A percentile compares a stretch with the other conserved stretches of the same genome.
phyloP scores from a whole-genome alignment of 257 asterid species.

The Forsythia suspensa region DNA sequence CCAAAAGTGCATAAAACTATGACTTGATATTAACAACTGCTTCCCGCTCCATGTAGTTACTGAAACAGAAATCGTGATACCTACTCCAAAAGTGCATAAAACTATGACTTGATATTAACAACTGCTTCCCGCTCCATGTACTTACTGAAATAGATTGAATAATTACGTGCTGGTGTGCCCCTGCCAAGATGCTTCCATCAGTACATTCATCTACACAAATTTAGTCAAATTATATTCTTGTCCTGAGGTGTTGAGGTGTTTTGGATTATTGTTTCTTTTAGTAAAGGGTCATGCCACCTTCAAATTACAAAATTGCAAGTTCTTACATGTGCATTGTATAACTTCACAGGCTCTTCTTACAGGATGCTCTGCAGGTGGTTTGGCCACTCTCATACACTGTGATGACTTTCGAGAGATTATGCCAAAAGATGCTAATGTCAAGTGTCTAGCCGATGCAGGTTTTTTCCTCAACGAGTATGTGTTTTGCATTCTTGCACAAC shows the following conservation, averaged over 20 bases:
- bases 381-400: conserved; percentile 88
- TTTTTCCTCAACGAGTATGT: conserved; percentile 87
- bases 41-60: conserved; percentile 1
- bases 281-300: conserved; percentile 5
- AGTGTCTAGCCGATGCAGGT: conserved; percentile 95
- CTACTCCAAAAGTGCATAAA: no score
- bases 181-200: neutral
- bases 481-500: conserved; percentile 18
- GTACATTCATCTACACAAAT: conserved; percentile 8
- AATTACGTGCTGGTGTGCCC: neutral
- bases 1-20: neutral
- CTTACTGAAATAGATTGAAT: conserved; percentile 14
- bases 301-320: neutral
- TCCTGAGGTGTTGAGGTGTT: neutral
- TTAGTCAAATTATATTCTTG: neutral
- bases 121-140: neutral
- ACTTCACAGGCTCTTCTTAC: conserved; percentile 81
- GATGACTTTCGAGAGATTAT: conserved; percentile 67
- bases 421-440: conserved; percentile 66
- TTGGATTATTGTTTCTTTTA: neutral
- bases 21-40: neutral
- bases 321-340: conserved; percentile 29
- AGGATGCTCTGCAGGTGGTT: conserved; percentile 98
- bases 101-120: neutral
- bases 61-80: neutral